Base-by-base conservation (phyloP, 257 asterid species). In the Ocimum tenuiflorum region DNA sequence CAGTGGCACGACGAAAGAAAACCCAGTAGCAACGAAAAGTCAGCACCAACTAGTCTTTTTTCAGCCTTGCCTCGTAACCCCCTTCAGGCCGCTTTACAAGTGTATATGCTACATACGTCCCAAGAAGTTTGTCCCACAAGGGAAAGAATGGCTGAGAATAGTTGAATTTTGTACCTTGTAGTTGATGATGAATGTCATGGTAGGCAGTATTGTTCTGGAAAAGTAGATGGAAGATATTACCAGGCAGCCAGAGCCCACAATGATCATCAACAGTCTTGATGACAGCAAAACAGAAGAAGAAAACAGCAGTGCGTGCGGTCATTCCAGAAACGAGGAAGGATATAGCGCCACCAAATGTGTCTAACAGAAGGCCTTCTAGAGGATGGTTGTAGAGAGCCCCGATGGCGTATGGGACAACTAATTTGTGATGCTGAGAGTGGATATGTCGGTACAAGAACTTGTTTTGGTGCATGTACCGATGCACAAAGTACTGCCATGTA, bases 401-500 rank as follows among this genome's bases (percentile, higher is more conserved):
- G 20, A 84, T 81, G 41, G 96, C 96, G 3, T 84, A 88, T 11
- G 97, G 95, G 20, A 84, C 94, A 3, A 88, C 89, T 73, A 91
- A 51, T 53, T 80, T 77, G 51, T 91, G 97, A 68, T 91, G 96
- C 69, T 86, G 95, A 27, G 97, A 88, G 75, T 91, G 96, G 80
- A 91, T 75, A 39, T 86, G 96, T 27, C 77, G 77, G 78, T 91
- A 91, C 61, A 91, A 68, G 18, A 82, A 88, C 78, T 80, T 84
- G 89, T 91, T 91, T 70, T 84, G 95, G 80, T 91, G 96, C 97
- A 91, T 91, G 80, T 91, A 88, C 1, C 96, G 87, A 68, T 91
- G 97, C 85, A 86, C 92, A 80, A 91, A 91, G 82, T 91, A 91
- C 79, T 91, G 97, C 95, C 97, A 91, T 3, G 96, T 85, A 53